phyloP scores from a whole-genome alignment of 2,329 filamentous ascomycete genomes.

The Colletotrichum australisinense region DNA sequence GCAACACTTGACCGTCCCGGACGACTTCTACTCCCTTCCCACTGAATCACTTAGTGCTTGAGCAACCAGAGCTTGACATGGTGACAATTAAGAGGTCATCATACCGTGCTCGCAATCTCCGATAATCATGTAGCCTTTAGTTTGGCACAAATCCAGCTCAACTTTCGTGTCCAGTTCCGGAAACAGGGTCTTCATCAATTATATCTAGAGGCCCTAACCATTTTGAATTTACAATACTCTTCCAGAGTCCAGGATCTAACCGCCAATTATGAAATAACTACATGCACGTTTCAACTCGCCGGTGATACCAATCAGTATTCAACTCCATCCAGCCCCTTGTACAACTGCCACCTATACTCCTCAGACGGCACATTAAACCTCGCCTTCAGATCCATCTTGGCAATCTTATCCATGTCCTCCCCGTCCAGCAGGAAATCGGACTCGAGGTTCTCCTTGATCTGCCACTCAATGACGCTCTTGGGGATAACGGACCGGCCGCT shows the following conservation, averaged over 20 bases:
- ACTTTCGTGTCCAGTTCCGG: background rate
- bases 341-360: background rate
- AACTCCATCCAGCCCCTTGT: background rate
- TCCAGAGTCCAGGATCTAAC: background rate
- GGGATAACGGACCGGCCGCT: slow-evolving; percentile 47
- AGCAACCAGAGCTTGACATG: background rate
- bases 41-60: no score
- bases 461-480: slow-evolving; percentile 48
- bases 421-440: background rate
- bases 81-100: no score
- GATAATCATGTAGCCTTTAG: background rate
- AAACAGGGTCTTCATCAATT: background rate
- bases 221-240: background rate
- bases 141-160: background rate
- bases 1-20: no score
- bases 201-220: background rate
- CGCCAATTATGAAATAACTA: no score
- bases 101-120: background rate
- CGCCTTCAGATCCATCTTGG: background rate
- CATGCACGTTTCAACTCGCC: no score
- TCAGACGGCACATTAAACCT: background rate
- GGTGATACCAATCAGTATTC: background rate
- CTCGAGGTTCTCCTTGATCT: slow-evolving; percentile 37
- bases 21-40: no score
- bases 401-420: background rate